Percentiles rank a stretch among this genome's conserved stretches.
These are phyloP conservation scores for Pilatotrama ljubarskyi DNA, from an alignment of 768 basidiomycete genomes.

Conservation along the genomic window DNA sequence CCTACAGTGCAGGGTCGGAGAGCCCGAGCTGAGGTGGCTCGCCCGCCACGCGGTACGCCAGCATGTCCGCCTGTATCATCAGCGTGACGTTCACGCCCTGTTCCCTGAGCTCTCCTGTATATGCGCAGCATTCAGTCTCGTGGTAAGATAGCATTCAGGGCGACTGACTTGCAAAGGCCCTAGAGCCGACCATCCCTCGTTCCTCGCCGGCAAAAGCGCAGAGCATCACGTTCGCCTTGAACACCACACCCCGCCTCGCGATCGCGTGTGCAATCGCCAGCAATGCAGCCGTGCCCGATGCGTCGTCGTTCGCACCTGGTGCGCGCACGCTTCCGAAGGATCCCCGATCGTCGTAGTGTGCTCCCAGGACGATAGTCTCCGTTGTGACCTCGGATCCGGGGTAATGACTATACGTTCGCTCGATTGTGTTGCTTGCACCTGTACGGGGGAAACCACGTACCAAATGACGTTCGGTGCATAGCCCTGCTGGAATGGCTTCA, in stretches of 20 bases:
- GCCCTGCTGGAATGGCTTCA: conserved; percentile 63
- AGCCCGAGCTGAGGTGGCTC: conserved; percentile 85
- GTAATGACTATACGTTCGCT: conserved; percentile 61
- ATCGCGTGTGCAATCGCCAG: conserved; percentile 80
- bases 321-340: conserved; percentile 76
- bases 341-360: conserved; percentile 90
- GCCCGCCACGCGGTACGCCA: conserved; percentile 75
- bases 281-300: conserved; percentile 63
- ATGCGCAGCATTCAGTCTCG: background rate
- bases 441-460: too few species aligned
- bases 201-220: conserved; percentile 90
- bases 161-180: conserved; percentile 56
- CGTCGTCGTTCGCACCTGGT: conserved; percentile 66
- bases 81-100: conserved; percentile 71
- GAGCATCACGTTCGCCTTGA: conserved; percentile 75
- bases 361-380: conserved; percentile 71
- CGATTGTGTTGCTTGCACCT: too few species aligned
- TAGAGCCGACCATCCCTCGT: conserved; percentile 82
- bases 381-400: conserved; percentile 50
- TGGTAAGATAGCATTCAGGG: background rate
- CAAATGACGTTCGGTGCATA: conserved; percentile 90
- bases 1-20: conserved; percentile 55
- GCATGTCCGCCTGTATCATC: conserved; percentile 93
- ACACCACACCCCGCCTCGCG: conserved; percentile 59
- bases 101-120: conserved; percentile 55